A percentile compares a stretch with the other conserved stretches of the same genome.
These are phyloP conservation scores for Chenopodium formosanum DNA, from an alignment of 148 eudicot genomes.

Conservation along the genomic window DNA sequence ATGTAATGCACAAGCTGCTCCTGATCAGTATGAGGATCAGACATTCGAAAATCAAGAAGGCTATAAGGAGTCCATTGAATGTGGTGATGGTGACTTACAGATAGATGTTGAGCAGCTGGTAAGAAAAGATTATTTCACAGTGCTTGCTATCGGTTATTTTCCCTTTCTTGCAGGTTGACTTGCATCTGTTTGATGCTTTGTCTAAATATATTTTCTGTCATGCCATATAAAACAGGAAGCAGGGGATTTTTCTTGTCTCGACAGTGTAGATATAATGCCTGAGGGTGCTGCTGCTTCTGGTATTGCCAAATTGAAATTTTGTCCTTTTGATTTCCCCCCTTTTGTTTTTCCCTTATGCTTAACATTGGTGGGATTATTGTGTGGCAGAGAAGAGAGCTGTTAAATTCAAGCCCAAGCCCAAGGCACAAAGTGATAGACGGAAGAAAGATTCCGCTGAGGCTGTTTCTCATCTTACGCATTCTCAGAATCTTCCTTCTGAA, in stretches of 20 bases:
- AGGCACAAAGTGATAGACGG: conserved; percentile 30
- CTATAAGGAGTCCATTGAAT: background rate
- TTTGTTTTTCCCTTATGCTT: background rate
- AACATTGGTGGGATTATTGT: conserved; percentile 18
- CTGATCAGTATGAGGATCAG: conserved; percentile 3
- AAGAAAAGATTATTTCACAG: background rate
- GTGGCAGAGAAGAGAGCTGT: conserved; percentile 43
- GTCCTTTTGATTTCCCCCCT: background rate
- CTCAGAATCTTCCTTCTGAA: conserved; percentile 33
- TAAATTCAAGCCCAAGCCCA: conserved; percentile 63
- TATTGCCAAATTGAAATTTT: conserved; percentile 30
- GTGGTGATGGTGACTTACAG: conserved; percentile 23
- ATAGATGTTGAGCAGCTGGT: conserved; percentile 31
- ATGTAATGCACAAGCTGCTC: conserved; percentile 21
- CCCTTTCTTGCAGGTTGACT: background rate
- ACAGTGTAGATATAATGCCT: conserved; percentile 30
- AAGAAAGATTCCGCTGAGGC: conserved; percentile 23
- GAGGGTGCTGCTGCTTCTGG: conserved; percentile 47
- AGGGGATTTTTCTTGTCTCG: conserved; percentile 42
- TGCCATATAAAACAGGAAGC: conserved; percentile 38
- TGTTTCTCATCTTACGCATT: conserved; percentile 25
- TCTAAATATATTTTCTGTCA: conserved; percentile 17
- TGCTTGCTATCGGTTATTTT: background rate
- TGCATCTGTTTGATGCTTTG: conserved; percentile 14
- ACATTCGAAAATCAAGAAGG: background rate